Percentiles rank a stretch among this genome's conserved stretches.
These are phyloP conservation scores for Globisporangium viniferum DNA, from an alignment of 352 stramenopile genomes.

Conservation along the genomic window DNA sequence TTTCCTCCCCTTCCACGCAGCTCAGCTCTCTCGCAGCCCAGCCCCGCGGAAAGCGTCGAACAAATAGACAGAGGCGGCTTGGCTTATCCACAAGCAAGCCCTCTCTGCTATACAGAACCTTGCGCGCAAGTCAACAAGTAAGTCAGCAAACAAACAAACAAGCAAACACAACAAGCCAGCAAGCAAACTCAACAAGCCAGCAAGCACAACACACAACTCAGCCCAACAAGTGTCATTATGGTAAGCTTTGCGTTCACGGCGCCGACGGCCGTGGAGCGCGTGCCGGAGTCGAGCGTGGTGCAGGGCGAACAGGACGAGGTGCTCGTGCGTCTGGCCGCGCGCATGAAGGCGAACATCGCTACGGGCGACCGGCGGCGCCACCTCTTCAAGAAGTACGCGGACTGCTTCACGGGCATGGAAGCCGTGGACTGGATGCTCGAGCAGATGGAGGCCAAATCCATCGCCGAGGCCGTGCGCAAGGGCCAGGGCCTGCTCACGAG, in stretches of 20 bases:
- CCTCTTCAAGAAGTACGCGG: constrained; percentile 78
- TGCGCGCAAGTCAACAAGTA: too few species aligned
- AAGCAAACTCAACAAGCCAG: background rate
- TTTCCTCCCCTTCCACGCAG: constrained; percentile 13
- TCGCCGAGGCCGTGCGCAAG: constrained; percentile 77
- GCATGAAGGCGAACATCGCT: constrained; percentile 79
- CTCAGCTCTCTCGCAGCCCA: background rate
- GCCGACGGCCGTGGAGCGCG: constrained; percentile 36
- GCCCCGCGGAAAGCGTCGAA: background rate
- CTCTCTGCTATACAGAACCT: too few species aligned
- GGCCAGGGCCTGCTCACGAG: constrained; percentile 63
- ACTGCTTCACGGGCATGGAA: constrained; percentile 85
- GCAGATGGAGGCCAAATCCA: constrained; percentile 80
- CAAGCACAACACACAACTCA: background rate
- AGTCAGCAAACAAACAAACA: background rate
- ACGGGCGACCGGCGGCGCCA: constrained; percentile 68
- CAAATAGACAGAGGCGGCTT: constrained; percentile 3
- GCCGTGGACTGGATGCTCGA: constrained; percentile 86
- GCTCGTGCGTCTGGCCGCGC: constrained; percentile 61
- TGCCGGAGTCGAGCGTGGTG: constrained; percentile 40
- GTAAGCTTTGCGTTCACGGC: constrained; percentile 21
- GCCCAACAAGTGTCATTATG: background rate
- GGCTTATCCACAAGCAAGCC: background rate
- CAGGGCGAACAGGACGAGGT: constrained; percentile 65
- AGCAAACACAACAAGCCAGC: background rate